Evolutionary conservation across 2,329 filamentous ascomycete genomes (phyloP).

Genomic region (Xylaria sp.): DNA sequence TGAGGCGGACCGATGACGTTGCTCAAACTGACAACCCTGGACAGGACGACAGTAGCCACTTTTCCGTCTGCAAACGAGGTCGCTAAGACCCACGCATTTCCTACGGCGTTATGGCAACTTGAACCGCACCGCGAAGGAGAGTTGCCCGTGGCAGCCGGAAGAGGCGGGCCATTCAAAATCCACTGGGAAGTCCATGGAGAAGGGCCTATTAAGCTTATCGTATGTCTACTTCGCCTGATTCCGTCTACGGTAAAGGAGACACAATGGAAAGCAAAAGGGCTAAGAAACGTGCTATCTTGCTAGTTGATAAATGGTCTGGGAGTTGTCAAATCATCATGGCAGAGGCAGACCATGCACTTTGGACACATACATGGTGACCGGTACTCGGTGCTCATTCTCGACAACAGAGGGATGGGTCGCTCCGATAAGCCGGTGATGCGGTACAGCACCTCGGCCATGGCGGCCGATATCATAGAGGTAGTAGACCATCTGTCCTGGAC

Average conservation of each 20-base stretch:
- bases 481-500: slow-evolving; percentile 73
- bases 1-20: background rate
- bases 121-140: slow-evolving; percentile 71
- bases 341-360: slow-evolving; percentile 84
- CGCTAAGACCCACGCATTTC: slow-evolving; percentile 70
- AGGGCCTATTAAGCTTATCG: slow-evolving; percentile 76
- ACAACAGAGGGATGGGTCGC: slow-evolving; percentile 86
- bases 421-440: slow-evolving; percentile 80
- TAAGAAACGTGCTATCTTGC: slow-evolving; percentile 11
- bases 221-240: slow-evolving; percentile 56
- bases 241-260: background rate
- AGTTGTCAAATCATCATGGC: slow-evolving; percentile 75
- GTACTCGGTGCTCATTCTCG: slow-evolving; percentile 80
- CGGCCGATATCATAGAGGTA: slow-evolving; percentile 77
- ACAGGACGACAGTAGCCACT: slow-evolving; percentile 23
- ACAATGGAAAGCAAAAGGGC: background rate
- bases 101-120: slow-evolving; percentile 74
- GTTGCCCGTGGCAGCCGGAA: slow-evolving; percentile 70
- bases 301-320: slow-evolving; percentile 86
- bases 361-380: slow-evolving; percentile 73
- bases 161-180: slow-evolving; percentile 80
- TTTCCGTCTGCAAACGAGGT: slow-evolving; percentile 46
- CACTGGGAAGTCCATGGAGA: slow-evolving; percentile 83
- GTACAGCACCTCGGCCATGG: slow-evolving; percentile 89
- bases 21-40: slow-evolving; percentile 1